Conservation (phyloP, 2,329 filamentous ascomycete species). For the Aspergillus puulaauensis region DNA sequence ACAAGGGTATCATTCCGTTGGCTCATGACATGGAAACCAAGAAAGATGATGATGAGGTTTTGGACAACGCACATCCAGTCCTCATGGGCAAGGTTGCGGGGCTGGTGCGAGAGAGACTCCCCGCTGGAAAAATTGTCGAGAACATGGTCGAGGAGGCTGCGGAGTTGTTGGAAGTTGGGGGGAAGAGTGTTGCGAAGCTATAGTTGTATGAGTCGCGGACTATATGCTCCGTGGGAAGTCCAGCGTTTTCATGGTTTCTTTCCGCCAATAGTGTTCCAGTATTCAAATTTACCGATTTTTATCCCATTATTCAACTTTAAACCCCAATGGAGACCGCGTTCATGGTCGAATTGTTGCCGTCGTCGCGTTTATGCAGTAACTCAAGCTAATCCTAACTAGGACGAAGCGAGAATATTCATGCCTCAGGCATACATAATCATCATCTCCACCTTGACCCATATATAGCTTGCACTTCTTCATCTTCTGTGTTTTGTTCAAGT, state of each 20-base stretch:
- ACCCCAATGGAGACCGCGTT: not conserved
- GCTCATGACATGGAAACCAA: constrained; percentile 87
- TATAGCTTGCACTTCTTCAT: not conserved
- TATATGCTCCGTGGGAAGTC: too few relatives aligned
- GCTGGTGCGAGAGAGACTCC: constrained; percentile 88
- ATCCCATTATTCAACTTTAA: too few relatives aligned
- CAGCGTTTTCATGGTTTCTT: too few relatives aligned
- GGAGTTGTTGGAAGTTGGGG: constrained; percentile 53
- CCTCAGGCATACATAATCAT: not conserved
- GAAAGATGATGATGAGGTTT: constrained; percentile 75
- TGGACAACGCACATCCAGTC: constrained; percentile 89
- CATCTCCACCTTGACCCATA: not conserved
- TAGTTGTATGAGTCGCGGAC: not conserved
- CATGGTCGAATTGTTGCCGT: constrained; percentile 27
- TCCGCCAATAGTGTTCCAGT: too few relatives aligned
- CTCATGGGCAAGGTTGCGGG: constrained; percentile 97
- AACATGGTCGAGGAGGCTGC: constrained; percentile 87
- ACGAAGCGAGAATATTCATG: not conserved
- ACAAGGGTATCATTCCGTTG: constrained; percentile 87
- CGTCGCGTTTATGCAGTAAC: too few relatives aligned
- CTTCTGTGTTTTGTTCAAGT: not conserved
- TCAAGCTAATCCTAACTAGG: not conserved
- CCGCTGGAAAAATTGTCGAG: constrained; percentile 87
- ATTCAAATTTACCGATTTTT: too few relatives aligned
- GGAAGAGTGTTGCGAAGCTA: not conserved